Evolutionary conservation across 2,329 filamentous ascomycete genomes (phyloP).

Genomic region (Didymella keratinophila): DNA sequence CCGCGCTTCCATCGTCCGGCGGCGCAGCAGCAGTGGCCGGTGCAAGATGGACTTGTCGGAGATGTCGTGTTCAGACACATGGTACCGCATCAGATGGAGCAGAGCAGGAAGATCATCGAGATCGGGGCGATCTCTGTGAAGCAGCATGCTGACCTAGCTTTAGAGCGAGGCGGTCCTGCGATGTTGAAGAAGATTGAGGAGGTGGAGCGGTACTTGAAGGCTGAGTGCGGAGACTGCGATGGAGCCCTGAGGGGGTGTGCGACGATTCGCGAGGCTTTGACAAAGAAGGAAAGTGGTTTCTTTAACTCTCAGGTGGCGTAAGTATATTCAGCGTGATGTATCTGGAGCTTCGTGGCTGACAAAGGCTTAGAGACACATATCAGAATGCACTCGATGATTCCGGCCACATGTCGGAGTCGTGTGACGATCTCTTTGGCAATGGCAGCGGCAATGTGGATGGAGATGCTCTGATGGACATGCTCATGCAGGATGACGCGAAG

Average conservation of each 20-base stretch:
- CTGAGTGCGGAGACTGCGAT: slow-evolving; percentile 10
- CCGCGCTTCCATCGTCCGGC: background rate
- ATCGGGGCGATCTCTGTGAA: slow-evolving; percentile 41
- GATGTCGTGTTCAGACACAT: slow-evolving; percentile 32
- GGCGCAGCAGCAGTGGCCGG: background rate
- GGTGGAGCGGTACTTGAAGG: slow-evolving; percentile 29
- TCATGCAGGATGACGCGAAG: slow-evolving; percentile 22
- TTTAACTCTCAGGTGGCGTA: background rate
- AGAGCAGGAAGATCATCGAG: slow-evolving; percentile 40
- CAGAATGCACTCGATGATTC: slow-evolving; percentile 6
- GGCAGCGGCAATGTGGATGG: slow-evolving; percentile 12
- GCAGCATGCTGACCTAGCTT: slow-evolving; percentile 4
- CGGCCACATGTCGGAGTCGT: background rate
- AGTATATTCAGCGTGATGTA: background rate
- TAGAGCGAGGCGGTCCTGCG: background rate
- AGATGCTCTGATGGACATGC: slow-evolving; percentile 14
- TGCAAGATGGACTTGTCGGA: background rate
- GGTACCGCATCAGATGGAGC: slow-evolving; percentile 25
- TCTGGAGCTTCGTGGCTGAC: background rate
- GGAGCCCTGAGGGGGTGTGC: slow-evolving; percentile 32
- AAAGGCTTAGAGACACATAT: background rate
- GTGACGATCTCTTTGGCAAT: slow-evolving; percentile 5
- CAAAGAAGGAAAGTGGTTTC: background rate
- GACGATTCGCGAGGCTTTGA: slow-evolving; percentile 30
- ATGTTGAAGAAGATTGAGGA: slow-evolving; percentile 27